phyloP scores from a whole-genome alignment of 2,329 filamentous ascomycete genomes.

The Plenodomus lindquistii region DNA sequence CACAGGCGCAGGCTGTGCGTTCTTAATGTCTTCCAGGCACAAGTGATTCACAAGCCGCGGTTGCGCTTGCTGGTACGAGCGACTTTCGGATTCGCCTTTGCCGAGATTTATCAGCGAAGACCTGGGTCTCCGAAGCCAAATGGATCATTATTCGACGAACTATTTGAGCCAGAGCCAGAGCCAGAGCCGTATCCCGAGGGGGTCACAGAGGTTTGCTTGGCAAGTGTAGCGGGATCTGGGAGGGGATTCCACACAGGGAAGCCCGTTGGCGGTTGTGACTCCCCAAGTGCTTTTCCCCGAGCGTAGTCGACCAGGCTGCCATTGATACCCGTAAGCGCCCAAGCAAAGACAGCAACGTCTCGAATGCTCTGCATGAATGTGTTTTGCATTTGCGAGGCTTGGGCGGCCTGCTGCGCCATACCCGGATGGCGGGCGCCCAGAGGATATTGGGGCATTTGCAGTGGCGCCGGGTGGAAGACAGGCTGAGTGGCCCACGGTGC shows the following conservation, averaged over 20 bases:
- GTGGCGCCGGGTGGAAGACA: conserved; percentile 52
- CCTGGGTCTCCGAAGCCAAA: conserved; percentile 44
- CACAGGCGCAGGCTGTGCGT: not conserved
- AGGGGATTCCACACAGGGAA: conserved; percentile 61
- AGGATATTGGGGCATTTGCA: conserved; percentile 42
- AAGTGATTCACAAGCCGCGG: not conserved
- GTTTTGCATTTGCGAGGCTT: conserved; percentile 47
- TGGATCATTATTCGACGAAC: conserved; percentile 39
- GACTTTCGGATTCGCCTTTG: not conserved
- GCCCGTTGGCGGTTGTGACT: conserved; percentile 64
- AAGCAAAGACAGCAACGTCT: conserved; percentile 86
- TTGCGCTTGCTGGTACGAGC: not conserved
- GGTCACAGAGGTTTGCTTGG: conserved; percentile 28
- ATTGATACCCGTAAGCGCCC: conserved; percentile 80
- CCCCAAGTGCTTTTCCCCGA: conserved; percentile 64
- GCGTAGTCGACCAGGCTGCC: conserved; percentile 69
- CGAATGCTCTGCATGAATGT: conserved; percentile 79
- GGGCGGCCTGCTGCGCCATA: conserved; percentile 54
- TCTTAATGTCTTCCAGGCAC: not conserved
- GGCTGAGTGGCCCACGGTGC: conserved; percentile 78
- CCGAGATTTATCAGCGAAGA: conserved; percentile 6
- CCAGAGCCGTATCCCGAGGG: conserved; percentile 39
- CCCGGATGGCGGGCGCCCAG: conserved; percentile 41
- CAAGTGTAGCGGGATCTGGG: conserved; percentile 16
- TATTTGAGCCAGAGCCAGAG: conserved; percentile 26